These are phyloP conservation scores for Xylaria bambusicola DNA, from an alignment of 495 filamentous ascomycete genomes.

Conservation along the genomic window DNA sequence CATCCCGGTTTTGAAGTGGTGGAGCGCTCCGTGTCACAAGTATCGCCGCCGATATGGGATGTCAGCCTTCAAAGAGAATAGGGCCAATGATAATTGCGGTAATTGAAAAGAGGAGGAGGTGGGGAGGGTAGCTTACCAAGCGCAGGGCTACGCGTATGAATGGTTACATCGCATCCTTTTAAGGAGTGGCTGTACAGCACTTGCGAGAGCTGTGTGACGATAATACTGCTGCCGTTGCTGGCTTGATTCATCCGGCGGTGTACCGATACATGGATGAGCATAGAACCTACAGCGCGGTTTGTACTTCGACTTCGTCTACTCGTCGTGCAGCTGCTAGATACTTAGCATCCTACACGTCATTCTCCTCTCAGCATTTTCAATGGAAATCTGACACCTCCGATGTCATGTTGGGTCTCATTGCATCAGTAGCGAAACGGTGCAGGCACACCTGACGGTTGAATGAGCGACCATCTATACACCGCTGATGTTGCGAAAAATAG, in stretches of 20 bases:
- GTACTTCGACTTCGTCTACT: background rate
- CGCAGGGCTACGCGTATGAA: constrained; percentile 10
- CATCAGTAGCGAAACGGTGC: constrained; percentile 15
- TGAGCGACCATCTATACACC: background rate
- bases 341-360: constrained; percentile 9
- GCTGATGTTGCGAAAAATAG: background rate
- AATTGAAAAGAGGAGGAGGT: background rate
- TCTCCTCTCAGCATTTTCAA: constrained; percentile 7
- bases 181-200: constrained; percentile 17
- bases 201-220: constrained; percentile 10
- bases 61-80: no score
- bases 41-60: background rate
- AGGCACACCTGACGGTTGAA: constrained; percentile 9
- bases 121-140: constrained; percentile 8
- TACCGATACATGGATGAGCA: constrained; percentile 12
- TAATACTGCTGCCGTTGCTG: constrained; percentile 4
- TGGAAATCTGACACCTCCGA: background rate
- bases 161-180: constrained; percentile 1
- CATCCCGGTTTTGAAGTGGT: constrained; percentile 10
- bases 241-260: constrained; percentile 17
- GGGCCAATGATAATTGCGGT: no score
- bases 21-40: constrained; percentile 12
- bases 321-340: background rate
- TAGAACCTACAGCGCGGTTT: background rate
- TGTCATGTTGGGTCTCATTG: constrained; percentile 19